Evolutionary conservation across 805 yeast species (phyloP), one percentile per base, ranked within the genome.

Genomic region (Zygotorulaspora sp.): DNA sequence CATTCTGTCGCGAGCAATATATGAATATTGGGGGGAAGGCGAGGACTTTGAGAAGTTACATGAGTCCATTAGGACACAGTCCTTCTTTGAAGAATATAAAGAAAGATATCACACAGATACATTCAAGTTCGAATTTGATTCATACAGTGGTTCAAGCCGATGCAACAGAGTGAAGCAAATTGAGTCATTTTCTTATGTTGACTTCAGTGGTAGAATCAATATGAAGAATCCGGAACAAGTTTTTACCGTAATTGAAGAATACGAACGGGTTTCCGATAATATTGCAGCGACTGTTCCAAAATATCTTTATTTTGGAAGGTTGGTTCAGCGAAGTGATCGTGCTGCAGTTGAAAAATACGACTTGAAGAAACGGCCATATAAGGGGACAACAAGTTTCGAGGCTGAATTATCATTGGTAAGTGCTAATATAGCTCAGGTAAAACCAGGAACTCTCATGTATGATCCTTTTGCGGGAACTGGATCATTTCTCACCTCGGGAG

Each of bases 381-480:
- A 86, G 40, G 98, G 98, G 2, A 92, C 98, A 5, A 92, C 98
- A 0, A 86, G 96, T 12, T 92, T 92, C 62, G 98, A 92, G 50
- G 95, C 96, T 1, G 97, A 92, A 56, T 66, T 92, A 43, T 78
- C 97, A 0, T 63, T 92, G 32, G 82, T 89, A 11, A 82, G 94
- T 20, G 84, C 95, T 53, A 92, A 90, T 53, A 71, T 92, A 35
- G 96, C 84, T 0, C 88, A 83, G 45, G 86, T 82, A 10, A 68
- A 60, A 24, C 68, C 72, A 0, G 83, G 81, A 0, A 74, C 78
- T 37, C 55, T 88, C 3, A 75, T 83, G 55, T 90, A 86, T 56
- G 98, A 92, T 62, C 98, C 98, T 16, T 92, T 92, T 65, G 87
- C 85, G 3, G 98, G 98, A 0, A 92, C 98, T 0, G 98, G 98